Percentiles rank a stretch among this genome's conserved stretches.
Conservation (phyloP, 768 basidiomycete species). For the Boletus barrowsii region DNA sequence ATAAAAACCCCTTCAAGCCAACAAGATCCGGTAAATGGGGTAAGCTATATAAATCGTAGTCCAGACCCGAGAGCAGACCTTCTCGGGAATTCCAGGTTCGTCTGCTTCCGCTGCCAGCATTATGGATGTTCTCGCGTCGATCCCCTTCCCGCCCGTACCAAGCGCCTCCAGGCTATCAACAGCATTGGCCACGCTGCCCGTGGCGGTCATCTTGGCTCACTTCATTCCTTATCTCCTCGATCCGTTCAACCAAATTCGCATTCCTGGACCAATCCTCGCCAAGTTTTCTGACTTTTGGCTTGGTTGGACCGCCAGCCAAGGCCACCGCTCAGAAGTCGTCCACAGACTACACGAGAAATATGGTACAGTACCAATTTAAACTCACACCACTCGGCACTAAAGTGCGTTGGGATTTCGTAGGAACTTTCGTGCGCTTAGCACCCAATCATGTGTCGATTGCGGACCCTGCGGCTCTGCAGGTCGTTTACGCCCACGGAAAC, state of each 20-base stretch:
- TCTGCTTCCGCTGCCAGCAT: conserved; percentile 6
- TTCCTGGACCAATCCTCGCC: conserved; percentile 71
- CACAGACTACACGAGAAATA: conserved; percentile 72
- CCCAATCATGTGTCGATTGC: conserved; percentile 77
- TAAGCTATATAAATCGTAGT: not conserved
- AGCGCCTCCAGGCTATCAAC: conserved; percentile 1
- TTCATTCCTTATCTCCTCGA: conserved; percentile 54
- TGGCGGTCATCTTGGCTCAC: conserved; percentile 27
- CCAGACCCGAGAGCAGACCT: too few relatives aligned
- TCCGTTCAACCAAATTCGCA: conserved; percentile 52
- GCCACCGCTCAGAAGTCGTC: conserved; percentile 72
- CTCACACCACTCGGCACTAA: not conserved
- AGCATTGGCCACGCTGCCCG: conserved; percentile 12
- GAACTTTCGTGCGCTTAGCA: conserved; percentile 65
- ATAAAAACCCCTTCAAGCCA: not conserved
- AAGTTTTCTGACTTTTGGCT: conserved; percentile 75
- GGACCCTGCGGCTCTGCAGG: conserved; percentile 69
- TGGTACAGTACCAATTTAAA: conserved; percentile 42
- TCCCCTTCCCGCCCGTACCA: conserved; percentile 1
- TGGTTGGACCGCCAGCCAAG: conserved; percentile 57
- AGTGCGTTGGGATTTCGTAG: conserved; percentile 30
- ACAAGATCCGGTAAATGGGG: not conserved
- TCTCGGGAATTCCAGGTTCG: not conserved
- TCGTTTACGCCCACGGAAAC: conserved; percentile 80
- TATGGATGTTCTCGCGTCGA: conserved; percentile 17